phyloP scores from a whole-genome alignment of 768 basidiomycete species.

The Termitomyces sp. region DNA sequence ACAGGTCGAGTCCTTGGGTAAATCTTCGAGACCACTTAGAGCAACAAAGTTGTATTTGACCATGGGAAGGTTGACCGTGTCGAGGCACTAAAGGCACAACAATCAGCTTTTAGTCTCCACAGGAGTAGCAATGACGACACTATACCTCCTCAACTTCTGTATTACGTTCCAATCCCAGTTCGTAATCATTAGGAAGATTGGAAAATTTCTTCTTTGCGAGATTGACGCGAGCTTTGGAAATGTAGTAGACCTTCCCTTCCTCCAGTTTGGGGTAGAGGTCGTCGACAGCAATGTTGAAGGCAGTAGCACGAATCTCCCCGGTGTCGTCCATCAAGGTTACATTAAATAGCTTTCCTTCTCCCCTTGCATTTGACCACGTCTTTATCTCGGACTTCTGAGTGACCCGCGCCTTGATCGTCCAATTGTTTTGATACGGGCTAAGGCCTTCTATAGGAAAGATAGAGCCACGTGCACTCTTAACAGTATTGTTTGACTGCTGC shows the following conservation, averaged over 20 bases:
- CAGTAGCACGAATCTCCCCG: slow-evolving; percentile 88
- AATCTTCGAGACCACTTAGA: slow-evolving; percentile 56
- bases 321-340: slow-evolving; percentile 94
- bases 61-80: slow-evolving; percentile 69
- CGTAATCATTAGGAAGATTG: slow-evolving; percentile 88
- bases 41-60: slow-evolving; percentile 82
- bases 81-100: slow-evolving; percentile 61
- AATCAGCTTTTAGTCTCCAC: slow-evolving; percentile 6
- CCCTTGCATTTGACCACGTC: slow-evolving; percentile 83
- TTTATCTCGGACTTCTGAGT: slow-evolving; percentile 86
- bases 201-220: slow-evolving; percentile 97
- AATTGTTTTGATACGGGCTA: slow-evolving; percentile 96
- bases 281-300: slow-evolving; percentile 84
- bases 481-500: slow-evolving; percentile 11
- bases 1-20: slow-evolving; percentile 78
- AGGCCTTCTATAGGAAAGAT: slow-evolving; percentile 87
- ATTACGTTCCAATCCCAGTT: slow-evolving; percentile 78
- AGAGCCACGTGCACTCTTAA: slow-evolving; percentile 28
- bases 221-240: slow-evolving; percentile 89
- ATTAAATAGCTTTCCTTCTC: slow-evolving; percentile 94
- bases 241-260: slow-evolving; percentile 89
- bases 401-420: slow-evolving; percentile 96
- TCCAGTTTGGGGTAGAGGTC: slow-evolving; percentile 80
- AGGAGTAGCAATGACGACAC: neutral
- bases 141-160: slow-evolving; percentile 84